These are phyloP conservation scores for Petrea volubilis DNA, from an alignment of 257 asterid species.

Conservation along the genomic window DNA sequence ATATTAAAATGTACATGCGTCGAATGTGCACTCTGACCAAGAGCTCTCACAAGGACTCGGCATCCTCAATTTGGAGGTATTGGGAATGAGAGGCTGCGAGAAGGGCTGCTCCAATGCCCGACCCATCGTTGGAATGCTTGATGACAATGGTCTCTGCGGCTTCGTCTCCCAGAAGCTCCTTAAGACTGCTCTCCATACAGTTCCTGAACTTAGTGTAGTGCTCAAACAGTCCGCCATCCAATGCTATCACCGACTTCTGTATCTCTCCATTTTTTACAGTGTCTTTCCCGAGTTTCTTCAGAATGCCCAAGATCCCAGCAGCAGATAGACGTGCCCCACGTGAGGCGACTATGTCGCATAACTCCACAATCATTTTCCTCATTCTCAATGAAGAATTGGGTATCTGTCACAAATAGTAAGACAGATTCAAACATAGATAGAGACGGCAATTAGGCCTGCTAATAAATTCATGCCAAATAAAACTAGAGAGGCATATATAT, in stretches of 20 bases:
- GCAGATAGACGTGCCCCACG: slow-evolving; percentile 93
- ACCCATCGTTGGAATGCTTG: slow-evolving; percentile 74
- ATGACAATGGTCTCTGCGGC: slow-evolving; percentile 29
- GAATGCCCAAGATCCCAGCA: slow-evolving; percentile 75
- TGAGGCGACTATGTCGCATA: slow-evolving; percentile 69
- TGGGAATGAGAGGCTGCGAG: slow-evolving; percentile 87
- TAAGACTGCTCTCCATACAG: slow-evolving; percentile 54
- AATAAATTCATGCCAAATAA: too few species aligned
- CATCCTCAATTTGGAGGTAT: slow-evolving; percentile 48
- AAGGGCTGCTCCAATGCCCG: slow-evolving; percentile 94
- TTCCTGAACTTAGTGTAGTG: slow-evolving; percentile 73
- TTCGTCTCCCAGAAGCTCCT: slow-evolving; percentile 74
- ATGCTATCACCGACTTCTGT: slow-evolving; percentile 63
- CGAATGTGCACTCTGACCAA: not conserved
- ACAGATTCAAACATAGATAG: too few species aligned
- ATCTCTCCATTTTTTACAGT: slow-evolving; percentile 45
- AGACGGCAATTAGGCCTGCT: too few species aligned
- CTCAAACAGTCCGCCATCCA: slow-evolving; percentile 80
- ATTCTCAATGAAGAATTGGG: slow-evolving; percentile 58
- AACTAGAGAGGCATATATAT: too few species aligned
- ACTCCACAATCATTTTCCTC: slow-evolving; percentile 58
- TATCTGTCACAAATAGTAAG: slow-evolving; percentile 36
- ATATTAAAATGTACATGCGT: slow-evolving; percentile 1
- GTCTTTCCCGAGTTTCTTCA: slow-evolving; percentile 82
- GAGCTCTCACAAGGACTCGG: slow-evolving; percentile 5